Evolutionary conservation across 208 protist species (phyloP).

Genomic region (Naegleria gruberi): DNA sequence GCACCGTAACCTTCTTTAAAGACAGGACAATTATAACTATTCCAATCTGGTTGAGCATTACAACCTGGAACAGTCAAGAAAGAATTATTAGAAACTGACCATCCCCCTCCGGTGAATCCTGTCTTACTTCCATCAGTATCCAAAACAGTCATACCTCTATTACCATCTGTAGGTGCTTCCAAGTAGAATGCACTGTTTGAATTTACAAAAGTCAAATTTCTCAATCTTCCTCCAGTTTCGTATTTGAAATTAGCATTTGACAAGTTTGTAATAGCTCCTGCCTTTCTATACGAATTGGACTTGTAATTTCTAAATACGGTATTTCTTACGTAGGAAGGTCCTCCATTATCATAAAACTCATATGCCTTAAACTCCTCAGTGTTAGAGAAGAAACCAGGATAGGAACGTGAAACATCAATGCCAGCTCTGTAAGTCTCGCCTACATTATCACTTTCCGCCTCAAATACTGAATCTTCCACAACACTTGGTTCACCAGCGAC

Average conservation of each 20-base stretch:
- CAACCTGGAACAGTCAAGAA: not conserved
- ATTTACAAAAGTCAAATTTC: not conserved
- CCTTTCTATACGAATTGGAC: not conserved
- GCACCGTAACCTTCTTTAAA: not conserved
- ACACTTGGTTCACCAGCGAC: not conserved
- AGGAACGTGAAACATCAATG: not conserved
- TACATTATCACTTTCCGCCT: not conserved
- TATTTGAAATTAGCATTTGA: not conserved
- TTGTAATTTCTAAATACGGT: not conserved
- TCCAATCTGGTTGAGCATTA: not conserved
- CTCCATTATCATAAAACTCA: constrained; percentile 12
- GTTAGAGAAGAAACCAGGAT: not conserved
- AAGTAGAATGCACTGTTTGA: not conserved
- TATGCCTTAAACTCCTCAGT: not conserved
- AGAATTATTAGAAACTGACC: not conserved
- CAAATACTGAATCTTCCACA: not conserved
- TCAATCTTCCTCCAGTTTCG: not conserved
- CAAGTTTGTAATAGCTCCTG: not conserved
- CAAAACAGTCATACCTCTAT: not conserved
- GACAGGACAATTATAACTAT: not conserved
- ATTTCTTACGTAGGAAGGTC: not conserved
- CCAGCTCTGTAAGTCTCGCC: not conserved
- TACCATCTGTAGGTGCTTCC: not conserved
- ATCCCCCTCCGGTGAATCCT: not conserved
- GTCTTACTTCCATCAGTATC: not conserved